Base-by-base conservation (phyloP, 2,329 filamentous ascomycete species). In the Sordariomycetes sp. region DNA sequence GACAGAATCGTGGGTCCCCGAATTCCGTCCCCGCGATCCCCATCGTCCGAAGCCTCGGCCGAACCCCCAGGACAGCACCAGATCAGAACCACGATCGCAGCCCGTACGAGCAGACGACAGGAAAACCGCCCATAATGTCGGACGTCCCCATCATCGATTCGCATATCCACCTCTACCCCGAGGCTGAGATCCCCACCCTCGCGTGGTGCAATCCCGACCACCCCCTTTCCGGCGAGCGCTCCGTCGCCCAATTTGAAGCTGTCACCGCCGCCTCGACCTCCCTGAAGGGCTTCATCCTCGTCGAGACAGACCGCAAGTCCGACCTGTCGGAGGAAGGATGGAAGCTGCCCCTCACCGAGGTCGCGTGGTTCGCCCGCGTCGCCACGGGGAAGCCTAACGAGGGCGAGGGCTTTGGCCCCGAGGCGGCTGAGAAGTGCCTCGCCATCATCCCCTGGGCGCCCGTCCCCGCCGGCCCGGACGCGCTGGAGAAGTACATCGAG, bases 381-480 rank as follows among this genome's bases (percentile, higher is more conserved):
- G 81, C 83, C 3, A 76, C 82, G 43, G 87, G 87, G 14, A 68
- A 73, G 59, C 80, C 84, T 0, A 67, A 73, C 32, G 68, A 77
- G 1, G 80, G 79, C 32, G 81, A 88, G 65, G 54, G 59, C 1
- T 50, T 89, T 70, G 53, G 58, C 1, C 35, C 66, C 22, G 67
- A 67, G 24, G 71, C 73, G 48, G 76, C 76, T 16, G 68, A 73
- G 25, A 72, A 86, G 22, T 84, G 89, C 64, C 74, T 86, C 2
- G 92, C 81, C 0, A 82, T 91, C 62, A 79, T 97, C 3, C 85
- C 90, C 1, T 97, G 90, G 89, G 91, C 90, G n/a, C 92, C 92
- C 0, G 68, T 97, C 54, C 81, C 88, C 11, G 82, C 83, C 50
- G 84, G 88, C 0, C 68, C 79, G 0, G 74, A 70, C 6, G 78